phyloP scores from a whole-genome alignment of 768 basidiomycete species.

The Termitomyces sp. region DNA sequence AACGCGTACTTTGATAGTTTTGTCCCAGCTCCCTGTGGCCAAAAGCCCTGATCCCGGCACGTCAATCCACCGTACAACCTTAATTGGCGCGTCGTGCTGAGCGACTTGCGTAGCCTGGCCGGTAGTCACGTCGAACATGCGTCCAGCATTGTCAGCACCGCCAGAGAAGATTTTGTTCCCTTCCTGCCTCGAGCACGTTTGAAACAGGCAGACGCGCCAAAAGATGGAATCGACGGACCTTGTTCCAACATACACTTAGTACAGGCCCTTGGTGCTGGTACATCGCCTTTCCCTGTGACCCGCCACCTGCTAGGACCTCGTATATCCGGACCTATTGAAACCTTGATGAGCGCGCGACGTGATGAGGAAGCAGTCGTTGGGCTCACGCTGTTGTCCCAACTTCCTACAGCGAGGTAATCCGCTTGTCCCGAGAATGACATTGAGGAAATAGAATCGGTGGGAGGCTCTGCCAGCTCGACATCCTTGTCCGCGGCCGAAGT shows the following conservation, averaged over 20 bases:
- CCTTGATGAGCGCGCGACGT: conserved; percentile 7
- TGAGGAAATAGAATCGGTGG: conserved; percentile 82
- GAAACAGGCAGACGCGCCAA: conserved; percentile 1
- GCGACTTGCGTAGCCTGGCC: conserved; percentile 81
- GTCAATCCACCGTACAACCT: conserved; percentile 77
- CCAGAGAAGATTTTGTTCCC: conserved; percentile 89
- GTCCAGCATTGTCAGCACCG: conserved; percentile 93
- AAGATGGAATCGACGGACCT: conserved; percentile 40
- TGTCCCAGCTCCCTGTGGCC: conserved; percentile 97
- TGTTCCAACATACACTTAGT: conserved; percentile 86
- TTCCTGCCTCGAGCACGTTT: conserved; percentile 43
- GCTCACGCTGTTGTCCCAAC: conserved; percentile 90
- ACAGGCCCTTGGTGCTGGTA: conserved; percentile 90
- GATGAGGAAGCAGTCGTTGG: neutral
- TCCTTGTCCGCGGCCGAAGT: conserved; percentile 30
- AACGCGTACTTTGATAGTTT: conserved; percentile 78
- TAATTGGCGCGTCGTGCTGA: conserved; percentile 87
- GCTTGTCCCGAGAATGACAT: conserved; percentile 80
- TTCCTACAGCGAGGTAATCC: conserved; percentile 87
- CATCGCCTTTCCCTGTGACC: conserved; percentile 86
- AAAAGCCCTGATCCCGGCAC: conserved; percentile 69
- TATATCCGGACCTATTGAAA: conserved; percentile 77
- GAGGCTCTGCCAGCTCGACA: conserved; percentile 75
- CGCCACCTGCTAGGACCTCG: conserved; percentile 76
- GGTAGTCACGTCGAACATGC: conserved; percentile 86